Evolutionary conservation across 2,329 filamentous ascomycete species (phyloP).

Genomic region (Fusarium humuli): DNA sequence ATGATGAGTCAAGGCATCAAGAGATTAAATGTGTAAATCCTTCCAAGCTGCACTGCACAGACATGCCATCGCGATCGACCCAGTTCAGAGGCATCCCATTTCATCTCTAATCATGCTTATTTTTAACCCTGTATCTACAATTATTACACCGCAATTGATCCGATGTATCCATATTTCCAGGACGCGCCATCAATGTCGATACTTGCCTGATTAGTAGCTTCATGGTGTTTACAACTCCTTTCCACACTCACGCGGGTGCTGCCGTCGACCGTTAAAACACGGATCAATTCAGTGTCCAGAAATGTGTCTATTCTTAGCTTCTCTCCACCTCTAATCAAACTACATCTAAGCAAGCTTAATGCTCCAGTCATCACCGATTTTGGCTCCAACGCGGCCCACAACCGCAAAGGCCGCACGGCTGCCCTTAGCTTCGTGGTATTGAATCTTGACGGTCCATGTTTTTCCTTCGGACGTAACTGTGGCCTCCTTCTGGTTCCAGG

Average conservation of each 20-base stretch:
- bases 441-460: conserved; percentile 68
- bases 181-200: conserved; percentile 36
- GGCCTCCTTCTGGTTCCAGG: conserved; percentile 75
- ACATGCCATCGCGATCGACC: not conserved
- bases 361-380: conserved; percentile 67
- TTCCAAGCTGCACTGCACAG: not conserved
- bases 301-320: conserved; percentile 37
- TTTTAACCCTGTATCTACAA: conserved; percentile 14
- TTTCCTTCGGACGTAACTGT: conserved; percentile 66
- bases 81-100: not conserved
- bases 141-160: conserved; percentile 14
- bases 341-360: conserved; percentile 50
- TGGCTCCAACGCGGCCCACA: conserved; percentile 63
- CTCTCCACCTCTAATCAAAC: conserved; percentile 36
- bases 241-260: conserved; percentile 15
- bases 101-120: conserved; percentile 25
- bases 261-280: conserved; percentile 12
- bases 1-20: not conserved
- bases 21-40: too few relatives aligned
- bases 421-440: conserved; percentile 65
- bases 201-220: conserved; percentile 27
- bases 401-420: conserved; percentile 64
- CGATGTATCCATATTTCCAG: conserved; percentile 18
- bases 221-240: not conserved
- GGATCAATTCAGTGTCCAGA: not conserved